Conservation (phyloP, 169 alveolate species). For the Pseudocohnilembus persalinus region DNA sequence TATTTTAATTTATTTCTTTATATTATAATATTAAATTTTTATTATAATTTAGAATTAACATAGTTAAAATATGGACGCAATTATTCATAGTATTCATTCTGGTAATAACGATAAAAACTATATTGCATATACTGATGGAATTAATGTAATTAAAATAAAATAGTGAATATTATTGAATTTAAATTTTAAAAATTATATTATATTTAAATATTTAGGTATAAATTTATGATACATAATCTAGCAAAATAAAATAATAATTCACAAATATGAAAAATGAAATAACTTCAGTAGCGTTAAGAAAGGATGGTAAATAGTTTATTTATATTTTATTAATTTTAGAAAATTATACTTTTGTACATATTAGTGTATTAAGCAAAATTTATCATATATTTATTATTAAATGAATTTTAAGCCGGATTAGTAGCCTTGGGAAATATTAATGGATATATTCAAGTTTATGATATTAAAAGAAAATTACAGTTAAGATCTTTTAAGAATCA, state of each 20-base stretch:
- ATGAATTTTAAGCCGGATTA: background rate
- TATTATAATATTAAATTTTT: no score
- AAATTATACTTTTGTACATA: background rate
- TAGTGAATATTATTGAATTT: background rate
- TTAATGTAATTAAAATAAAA: conserved; percentile 8
- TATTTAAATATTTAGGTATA: background rate
- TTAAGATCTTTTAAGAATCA: conserved; percentile 19
- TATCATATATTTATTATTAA: background rate
- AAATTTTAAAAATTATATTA: background rate
- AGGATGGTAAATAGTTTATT: conserved; percentile 5
- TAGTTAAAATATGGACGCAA: background rate
- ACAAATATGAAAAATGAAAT: conserved; percentile 12
- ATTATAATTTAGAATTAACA: background rate
- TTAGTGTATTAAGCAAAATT: background rate
- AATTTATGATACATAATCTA: conserved; percentile 4
- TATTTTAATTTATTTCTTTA: no score
- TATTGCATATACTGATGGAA: conserved; percentile 19
- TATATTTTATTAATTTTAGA: no score
- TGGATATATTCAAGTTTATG: conserved; percentile 5
- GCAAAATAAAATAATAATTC: conserved; percentile 13
- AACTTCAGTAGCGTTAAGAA: conserved; percentile 1
- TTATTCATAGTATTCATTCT: background rate
- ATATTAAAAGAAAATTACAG: conserved; percentile 7
- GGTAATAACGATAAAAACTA: background rate
- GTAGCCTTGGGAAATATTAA: conserved; percentile 12